These are phyloP conservation scores for Bolboschoenoplectus hybrid DNA, from an alignment of 202 grass and related monocot species.

Conservation along the genomic window DNA sequence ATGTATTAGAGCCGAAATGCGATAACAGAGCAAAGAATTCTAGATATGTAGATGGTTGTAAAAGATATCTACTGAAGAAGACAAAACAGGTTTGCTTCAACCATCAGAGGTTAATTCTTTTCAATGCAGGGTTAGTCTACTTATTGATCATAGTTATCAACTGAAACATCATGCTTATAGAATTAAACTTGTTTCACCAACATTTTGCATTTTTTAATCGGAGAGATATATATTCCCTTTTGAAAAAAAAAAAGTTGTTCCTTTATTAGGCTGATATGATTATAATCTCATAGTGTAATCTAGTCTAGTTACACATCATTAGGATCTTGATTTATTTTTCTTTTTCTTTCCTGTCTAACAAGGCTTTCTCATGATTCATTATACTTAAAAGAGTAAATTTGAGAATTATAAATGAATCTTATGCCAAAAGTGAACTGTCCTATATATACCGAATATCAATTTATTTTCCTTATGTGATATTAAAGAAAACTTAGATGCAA, in stretches of 20 bases:
- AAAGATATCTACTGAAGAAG: constrained; percentile 31
- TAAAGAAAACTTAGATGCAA: no score
- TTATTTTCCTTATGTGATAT: no score
- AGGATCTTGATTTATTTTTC: no score
- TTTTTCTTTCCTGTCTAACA: no score
- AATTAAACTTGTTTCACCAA: background rate
- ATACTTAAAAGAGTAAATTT: no score
- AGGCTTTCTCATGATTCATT: no score
- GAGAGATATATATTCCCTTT: background rate
- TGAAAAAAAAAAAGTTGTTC: background rate
- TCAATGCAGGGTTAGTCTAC: constrained; percentile 23
- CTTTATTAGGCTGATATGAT: background rate
- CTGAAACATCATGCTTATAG: background rate
- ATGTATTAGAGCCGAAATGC: constrained; percentile 26
- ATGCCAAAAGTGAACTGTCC: background rate
- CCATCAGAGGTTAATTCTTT: constrained; percentile 26
- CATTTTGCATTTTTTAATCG: background rate
- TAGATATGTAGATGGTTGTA: constrained; percentile 8
- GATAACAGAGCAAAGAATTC: background rate
- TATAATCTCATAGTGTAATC: no score
- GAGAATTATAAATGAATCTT: no score
- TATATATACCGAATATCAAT: background rate
- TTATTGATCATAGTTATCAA: background rate
- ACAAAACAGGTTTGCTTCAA: background rate
- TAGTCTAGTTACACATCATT: no score